Evolutionary conservation across 805 yeast species (phyloP).

Genomic region (Candida koratica): DNA sequence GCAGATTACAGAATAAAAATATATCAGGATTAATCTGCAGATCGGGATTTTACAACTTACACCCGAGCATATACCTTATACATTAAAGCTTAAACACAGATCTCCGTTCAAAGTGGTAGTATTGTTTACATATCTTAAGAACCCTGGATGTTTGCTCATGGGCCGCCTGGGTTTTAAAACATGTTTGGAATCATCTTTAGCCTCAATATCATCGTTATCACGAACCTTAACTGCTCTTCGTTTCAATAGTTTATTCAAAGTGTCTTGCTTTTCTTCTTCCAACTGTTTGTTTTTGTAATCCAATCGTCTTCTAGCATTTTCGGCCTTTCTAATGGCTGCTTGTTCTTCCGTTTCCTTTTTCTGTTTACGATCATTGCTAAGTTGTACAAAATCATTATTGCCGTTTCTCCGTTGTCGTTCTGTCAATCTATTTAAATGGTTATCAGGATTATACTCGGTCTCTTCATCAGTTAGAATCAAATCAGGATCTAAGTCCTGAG

Average conservation of each 20-base stretch:
- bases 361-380: slow-evolving; percentile 42
- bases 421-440: slow-evolving; percentile 46
- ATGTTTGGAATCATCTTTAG: slow-evolving; percentile 16
- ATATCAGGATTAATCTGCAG: no score
- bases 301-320: slow-evolving; percentile 82
- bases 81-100: slow-evolving; percentile 10
- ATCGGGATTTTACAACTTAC: no score
- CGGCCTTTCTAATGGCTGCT: slow-evolving; percentile 74
- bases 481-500: slow-evolving; percentile 34
- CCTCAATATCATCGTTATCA: slow-evolving; percentile 32
- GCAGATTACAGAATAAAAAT: no score
- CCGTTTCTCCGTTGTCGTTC: slow-evolving; percentile 46
- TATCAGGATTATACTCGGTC: slow-evolving; percentile 41
- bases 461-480: slow-evolving; percentile 39
- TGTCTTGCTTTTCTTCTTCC: slow-evolving; percentile 91
- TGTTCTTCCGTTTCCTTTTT: slow-evolving; percentile 78
- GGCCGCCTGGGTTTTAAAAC: slow-evolving; percentile 41
- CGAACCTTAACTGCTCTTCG: slow-evolving; percentile 76
- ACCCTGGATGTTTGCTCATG: slow-evolving; percentile 31
- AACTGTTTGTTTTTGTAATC: slow-evolving; percentile 76
- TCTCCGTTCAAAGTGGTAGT: slow-evolving; percentile 17
- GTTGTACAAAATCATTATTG: slow-evolving; percentile 24
- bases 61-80: no score
- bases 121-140: slow-evolving; percentile 10
- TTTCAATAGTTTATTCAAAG: slow-evolving; percentile 78